Evolutionary conservation across 257 asterid species (phyloP), one percentile per base, ranked within the genome.

Genomic region (Solanum tarapatanum): DNA sequence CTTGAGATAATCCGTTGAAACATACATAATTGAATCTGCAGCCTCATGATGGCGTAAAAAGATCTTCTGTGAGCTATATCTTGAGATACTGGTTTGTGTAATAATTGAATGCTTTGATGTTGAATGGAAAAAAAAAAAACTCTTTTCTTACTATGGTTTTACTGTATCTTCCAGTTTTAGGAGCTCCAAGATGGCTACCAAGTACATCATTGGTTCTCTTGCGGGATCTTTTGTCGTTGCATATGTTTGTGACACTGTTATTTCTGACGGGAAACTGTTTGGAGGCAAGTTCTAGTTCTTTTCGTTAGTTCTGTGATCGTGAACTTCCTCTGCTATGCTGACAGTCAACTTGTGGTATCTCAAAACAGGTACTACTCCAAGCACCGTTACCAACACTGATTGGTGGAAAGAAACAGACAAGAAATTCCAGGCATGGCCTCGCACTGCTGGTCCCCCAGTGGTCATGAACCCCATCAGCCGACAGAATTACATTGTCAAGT

Each of bases 381-480:
- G 7, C 37, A 95, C 98, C 11, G 90, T 96, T 88, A 60, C 93
- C 23, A 87, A 32, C 87, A 92, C 92, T 33, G 98, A 93, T 2
- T 96, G 99, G 99, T 87, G 77, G 93, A 90, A 75, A 83, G 98
- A 93, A 91, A 96, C 99, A 1, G 99, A 96, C 93, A 95, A 93
- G 75, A 94, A 95, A 94, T 91, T 96, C 85, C 97, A 93, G 93
- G 99, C 98, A 60, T 96, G 98, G 99, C 99, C 99, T 79, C 98
- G 98, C n/a, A 94, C 98, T 89, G 99, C 99, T 19, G 98, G 99
- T 58, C 98, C 99, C 7, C 99, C 98, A 0, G 98, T 96, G 73
- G 98, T 95, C 89, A 95, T 96, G 98, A 96, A 96, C 92, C 99
- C 99, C 89, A 92, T 96, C 91, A 94, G 95, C 91, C 98, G 98